Evolutionary conservation across 2,329 filamentous ascomycete genomes (phyloP).

Genomic region (Colletotrichum sp.): DNA sequence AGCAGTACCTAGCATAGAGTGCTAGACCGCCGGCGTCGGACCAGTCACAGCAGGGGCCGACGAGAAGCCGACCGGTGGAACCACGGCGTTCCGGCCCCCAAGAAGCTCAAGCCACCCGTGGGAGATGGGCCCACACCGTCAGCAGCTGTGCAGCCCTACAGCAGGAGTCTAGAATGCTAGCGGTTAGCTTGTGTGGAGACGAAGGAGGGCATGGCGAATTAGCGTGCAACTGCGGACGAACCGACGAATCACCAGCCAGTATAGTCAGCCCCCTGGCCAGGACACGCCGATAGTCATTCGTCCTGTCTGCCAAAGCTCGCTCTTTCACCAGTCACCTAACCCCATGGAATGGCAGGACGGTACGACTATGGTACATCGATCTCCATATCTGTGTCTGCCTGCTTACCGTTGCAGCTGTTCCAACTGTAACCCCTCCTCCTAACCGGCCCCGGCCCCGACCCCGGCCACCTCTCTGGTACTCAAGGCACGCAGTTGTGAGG

Average conservation of each 20-base stretch:
- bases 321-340: not conserved
- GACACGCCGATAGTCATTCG: not conserved
- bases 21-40: not conserved
- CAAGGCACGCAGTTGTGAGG: not conserved
- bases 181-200: not conserved
- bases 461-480: not conserved
- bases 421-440: not conserved
- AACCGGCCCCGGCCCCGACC: not conserved
- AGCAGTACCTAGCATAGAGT: not conserved
- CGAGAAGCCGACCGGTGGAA: not conserved
- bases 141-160: constrained; percentile 17
- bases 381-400: not conserved
- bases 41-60: not conserved
- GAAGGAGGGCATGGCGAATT: not conserved
- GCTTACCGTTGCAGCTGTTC: not conserved
- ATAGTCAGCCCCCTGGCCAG: not conserved
- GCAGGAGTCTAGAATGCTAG: not conserved
- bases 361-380: not conserved
- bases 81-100: not conserved
- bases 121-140: not conserved
- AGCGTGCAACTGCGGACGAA: not conserved
- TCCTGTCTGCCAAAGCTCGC: not conserved
- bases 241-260: not conserved
- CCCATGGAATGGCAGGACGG: not conserved
- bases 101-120: not conserved